Evolutionary conservation across 163 green algal genomes (phyloP), one percentile per base, ranked within the genome.

Genomic region (Chloromonas sp.): DNA sequence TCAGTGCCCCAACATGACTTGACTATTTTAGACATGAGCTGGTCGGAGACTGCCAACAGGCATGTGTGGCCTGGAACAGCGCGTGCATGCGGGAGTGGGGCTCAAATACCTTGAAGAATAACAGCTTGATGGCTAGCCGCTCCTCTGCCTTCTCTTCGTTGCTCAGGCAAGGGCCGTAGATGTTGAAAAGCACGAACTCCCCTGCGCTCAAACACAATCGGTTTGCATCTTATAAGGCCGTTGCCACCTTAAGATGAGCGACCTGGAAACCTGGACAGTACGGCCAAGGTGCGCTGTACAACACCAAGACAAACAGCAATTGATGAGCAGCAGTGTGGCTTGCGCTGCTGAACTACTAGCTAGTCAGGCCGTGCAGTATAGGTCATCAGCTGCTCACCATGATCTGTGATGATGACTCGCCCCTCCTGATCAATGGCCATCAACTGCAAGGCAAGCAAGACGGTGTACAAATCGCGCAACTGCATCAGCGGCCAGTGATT

Each of bases 151-250:
- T 85, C 15, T 93, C 88, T 36, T 89, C 88, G 8, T 13, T 87
- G 3, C 36, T 94, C 36, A 97, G 89, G n/a, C 94, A 94, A 0
- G 93, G 92, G 1, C 88, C 94, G 81, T 97, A 97, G n/a, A 96
- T 79, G 82, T 98, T 98, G 84, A 96, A 89, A 0, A 98, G 85
- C 58, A 97, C 87, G 84, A 98, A 94, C 0, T 14, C 8, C 2
- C 81, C 81, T 84, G 81, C 81, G 58, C 8, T 13, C 60, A 71
- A 13, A 80, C 74, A 57, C 14, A 60, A 3, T 13, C 70, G 13
- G 70, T 76, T 76, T 76, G 70, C 8, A 76, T 76, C 13, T 13
- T 76, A n/a, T 76, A 13, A n/a, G 70, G 70, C 8, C 70, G 8
- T 76, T 8, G 8, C 70, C 13, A n/a, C 8, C 70, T 76, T 76